Base-by-base conservation (phyloP, 1,284 basidiomycete genomes). In the Rhodotorula sp. region DNA sequence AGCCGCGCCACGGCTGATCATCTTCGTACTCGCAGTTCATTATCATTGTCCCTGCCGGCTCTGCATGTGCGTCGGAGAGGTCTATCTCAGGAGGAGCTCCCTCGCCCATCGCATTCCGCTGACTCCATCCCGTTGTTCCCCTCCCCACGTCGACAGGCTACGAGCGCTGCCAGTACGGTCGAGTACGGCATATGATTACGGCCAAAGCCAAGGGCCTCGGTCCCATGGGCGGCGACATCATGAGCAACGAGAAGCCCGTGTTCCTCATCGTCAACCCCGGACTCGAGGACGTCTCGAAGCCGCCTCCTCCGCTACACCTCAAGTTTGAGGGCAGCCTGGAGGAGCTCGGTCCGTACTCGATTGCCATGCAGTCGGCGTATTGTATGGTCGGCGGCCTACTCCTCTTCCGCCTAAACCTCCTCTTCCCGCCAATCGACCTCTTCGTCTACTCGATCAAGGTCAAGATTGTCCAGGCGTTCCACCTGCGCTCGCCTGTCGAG, bases 331-430 rank as follows among this genome's bases (percentile, higher is more conserved):
- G 71, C 25, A 56, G 44, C 12, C 46, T 70, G 8, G 68, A 73
- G 15, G 76, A 75, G 36, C 56, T 77, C 21, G 76, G 76, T 39
- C 69, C 70, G 25, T 74, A 69, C 57, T 60, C 73, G 21, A 62
- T 73, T 54, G 55, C 67, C 21, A 61, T 77, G 25, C 67, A 75
- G 36, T 61, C 54, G 3, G 66, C 71, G 32, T 62, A 69, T 57
- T 68, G 72, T 39, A 76, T 76, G 75, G 71, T 77, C 64, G 70
- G 73, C 54, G 76, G 76, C 3, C 63, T 77, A 0, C 54, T 77
- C 25, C 69, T 77, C 29, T 71, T 77, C 54, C 76, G 76, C 51
- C 69, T 77, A 44, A 66, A 70, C 17, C 69, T 77, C 22, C 65
- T 75, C 22, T 69, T 72, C 55, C 76, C 76, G 3, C 73, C 76